Evolutionary conservation across 352 stramenopile species (phyloP).

Genomic region (Phytophthora multivora): DNA sequence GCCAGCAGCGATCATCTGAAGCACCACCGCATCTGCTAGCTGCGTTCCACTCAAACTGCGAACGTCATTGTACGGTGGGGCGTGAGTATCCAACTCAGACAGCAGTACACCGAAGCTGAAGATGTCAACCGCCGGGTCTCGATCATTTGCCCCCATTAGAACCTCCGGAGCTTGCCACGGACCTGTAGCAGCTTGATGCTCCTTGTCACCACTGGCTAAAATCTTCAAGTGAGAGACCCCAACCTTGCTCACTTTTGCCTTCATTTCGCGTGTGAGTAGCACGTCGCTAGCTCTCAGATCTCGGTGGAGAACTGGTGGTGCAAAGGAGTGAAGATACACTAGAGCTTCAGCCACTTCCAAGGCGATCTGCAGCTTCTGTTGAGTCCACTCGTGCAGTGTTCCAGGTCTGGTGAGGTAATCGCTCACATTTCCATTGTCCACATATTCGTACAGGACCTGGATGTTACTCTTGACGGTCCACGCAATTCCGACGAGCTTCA

Average conservation of each 20-base stretch:
- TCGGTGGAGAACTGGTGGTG: slow-evolving; percentile 51
- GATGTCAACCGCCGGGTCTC: slow-evolving; percentile 36
- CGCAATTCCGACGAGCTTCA: slow-evolving; percentile 55
- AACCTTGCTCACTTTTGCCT: slow-evolving; percentile 35
- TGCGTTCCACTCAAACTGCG: slow-evolving; percentile 22
- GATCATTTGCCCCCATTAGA: slow-evolving; percentile 34
- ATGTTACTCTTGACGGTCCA: slow-evolving; percentile 61
- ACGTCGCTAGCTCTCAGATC: slow-evolving; percentile 65
- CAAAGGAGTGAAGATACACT: slow-evolving; percentile 62
- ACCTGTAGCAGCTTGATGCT: slow-evolving; percentile 16
- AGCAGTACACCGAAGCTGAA: slow-evolving; percentile 48
- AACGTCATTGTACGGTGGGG: slow-evolving; percentile 40
- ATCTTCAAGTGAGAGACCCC: slow-evolving; percentile 17
- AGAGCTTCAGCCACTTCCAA: slow-evolving; percentile 57
- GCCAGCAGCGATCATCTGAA: slow-evolving; percentile 40
- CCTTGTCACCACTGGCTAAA: slow-evolving; percentile 5
- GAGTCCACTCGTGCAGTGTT: slow-evolving; percentile 37
- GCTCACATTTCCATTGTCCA: slow-evolving; percentile 56
- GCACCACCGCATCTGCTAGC: slow-evolving; percentile 40
- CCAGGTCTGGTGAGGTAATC: slow-evolving; percentile 34
- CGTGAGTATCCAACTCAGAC: slow-evolving; percentile 51
- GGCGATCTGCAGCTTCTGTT: slow-evolving; percentile 41
- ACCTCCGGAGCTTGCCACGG: slow-evolving; percentile 49
- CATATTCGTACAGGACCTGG: slow-evolving; percentile 68
- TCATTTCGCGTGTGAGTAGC: slow-evolving; percentile 36